Conservation (phyloP, 1,139 yeast genomes). For the Diutina ranongensis region DNA sequence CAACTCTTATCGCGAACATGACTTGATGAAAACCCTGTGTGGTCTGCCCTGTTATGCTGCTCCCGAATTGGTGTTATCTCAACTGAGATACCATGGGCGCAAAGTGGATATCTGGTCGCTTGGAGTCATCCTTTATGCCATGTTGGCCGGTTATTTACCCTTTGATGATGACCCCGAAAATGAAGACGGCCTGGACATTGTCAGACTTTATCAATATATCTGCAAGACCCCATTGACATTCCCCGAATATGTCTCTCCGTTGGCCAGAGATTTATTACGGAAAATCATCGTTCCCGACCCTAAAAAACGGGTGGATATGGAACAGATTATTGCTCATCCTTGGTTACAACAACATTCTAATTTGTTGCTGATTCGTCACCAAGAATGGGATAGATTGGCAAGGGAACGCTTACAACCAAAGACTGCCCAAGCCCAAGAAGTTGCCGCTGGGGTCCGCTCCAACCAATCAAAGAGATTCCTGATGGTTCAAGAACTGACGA, state of each 20-base stretch:
- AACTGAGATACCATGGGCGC: conserved; percentile 81
- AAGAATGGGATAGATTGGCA: conserved; percentile 73
- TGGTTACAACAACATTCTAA: conserved; percentile 81
- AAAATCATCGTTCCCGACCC: conserved; percentile 84
- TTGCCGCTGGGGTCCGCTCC: conserved; percentile 9
- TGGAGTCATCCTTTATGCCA: conserved; percentile 90
- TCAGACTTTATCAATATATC: conserved; percentile 81
- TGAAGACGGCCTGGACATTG: conserved; percentile 93
- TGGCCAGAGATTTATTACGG: conserved; percentile 83
- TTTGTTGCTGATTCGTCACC: conserved; percentile 73
- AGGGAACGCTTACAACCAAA: conserved; percentile 15
- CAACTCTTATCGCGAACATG: conserved; percentile 64
- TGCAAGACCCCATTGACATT: conserved; percentile 86
- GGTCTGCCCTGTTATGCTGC: conserved; percentile 99
- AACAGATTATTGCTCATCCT: conserved; percentile 66
- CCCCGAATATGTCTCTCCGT: conserved; percentile 87
- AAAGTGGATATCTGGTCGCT: conserved; percentile 96
- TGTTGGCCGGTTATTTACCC: conserved; percentile 95
- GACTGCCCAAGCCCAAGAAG: not conserved
- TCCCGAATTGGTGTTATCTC: conserved; percentile 87
- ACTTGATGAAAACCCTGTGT: conserved; percentile 89
- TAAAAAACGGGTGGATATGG: conserved; percentile 55
- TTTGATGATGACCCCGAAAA: conserved; percentile 96
- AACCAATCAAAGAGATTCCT: conserved; percentile 28
- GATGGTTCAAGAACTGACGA: conserved; percentile 34